A percentile compares a stretch with the other conserved stretches of the same genome.
Evolutionary conservation across 2,329 filamentous ascomycete genomes (phyloP).

Genomic region (Biscogniauxia marginata): DNA sequence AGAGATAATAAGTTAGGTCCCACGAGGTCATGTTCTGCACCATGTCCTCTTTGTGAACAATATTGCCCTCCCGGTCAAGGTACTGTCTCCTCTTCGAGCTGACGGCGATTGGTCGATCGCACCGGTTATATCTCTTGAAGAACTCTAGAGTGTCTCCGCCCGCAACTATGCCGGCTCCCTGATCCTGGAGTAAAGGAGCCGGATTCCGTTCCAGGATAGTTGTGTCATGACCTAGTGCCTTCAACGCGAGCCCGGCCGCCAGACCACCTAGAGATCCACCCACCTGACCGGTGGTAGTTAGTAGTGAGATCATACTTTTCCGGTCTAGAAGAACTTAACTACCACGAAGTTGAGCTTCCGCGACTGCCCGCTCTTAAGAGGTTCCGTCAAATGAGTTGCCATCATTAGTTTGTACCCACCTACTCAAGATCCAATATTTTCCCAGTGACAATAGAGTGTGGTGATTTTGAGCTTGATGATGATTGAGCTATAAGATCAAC

Average conservation of each 20-base stretch:
- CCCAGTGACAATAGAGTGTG: not conserved
- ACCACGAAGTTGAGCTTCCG: conserved; percentile 29
- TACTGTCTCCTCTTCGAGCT: conserved; percentile 33
- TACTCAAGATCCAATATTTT: too few species aligned
- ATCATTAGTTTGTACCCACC: conserved; percentile 8
- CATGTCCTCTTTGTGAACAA: conserved; percentile 34
- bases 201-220: conserved; percentile 45
- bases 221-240: conserved; percentile 40
- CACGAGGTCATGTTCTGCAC: conserved; percentile 47
- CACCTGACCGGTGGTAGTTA: conserved; percentile 29
- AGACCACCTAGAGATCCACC: conserved; percentile 44
- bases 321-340: conserved; percentile 13
- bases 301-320: not conserved
- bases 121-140: conserved; percentile 40
- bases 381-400: conserved; percentile 6
- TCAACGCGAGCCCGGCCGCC: conserved; percentile 39
- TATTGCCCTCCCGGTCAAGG: conserved; percentile 32
- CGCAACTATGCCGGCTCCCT: conserved; percentile 48
- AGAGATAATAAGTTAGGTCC: conserved; percentile 44
- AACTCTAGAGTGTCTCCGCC: conserved; percentile 42
- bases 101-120: conserved; percentile 33
- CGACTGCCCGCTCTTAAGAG: conserved; percentile 6
- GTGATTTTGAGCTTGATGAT: not conserved
- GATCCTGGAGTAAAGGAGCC: conserved; percentile 43
- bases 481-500: not conserved